Evolutionary conservation across 495 filamentous ascomycete species (phyloP), one percentile per base, ranked within the genome.

Genomic region (Podospora appendiculata): DNA sequence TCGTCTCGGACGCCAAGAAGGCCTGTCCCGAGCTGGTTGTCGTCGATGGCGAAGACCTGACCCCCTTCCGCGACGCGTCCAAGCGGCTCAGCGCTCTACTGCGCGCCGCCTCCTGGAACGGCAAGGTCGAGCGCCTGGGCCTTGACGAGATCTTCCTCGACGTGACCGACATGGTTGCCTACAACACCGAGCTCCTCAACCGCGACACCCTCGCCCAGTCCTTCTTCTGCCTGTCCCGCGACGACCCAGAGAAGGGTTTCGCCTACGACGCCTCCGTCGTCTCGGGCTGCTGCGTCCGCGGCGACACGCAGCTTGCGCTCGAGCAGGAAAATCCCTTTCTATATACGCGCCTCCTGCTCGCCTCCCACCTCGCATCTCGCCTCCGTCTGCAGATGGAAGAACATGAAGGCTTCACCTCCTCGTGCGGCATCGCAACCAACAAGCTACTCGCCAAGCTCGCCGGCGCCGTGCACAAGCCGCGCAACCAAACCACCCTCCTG

Each of bases 361-460:
- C 79, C 1, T 87, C 87, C 13, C 88, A 96, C 66, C 70, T 97
- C 36, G 86, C 88, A 3, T 67, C 71, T 8, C 77, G 89, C 64
- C 68, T 97, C 16, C 81, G 91, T 18, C 64, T 75, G 32, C 77
- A 77, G 53, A 75, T 97, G 8, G 87, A 93, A 48, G 71, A 84
- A 41, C 25, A 25, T 5, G 73, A 87, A n/a, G 89, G 89, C 4
- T 95, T 90, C 67, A 93, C 89, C 6, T 83, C 83, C 38, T 88
- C 90, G 0, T 89, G 87, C n/a, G 92, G 92, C 9, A 82, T 95
- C 3, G 83, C 89, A 2, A 95, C 88, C 5, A 89, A 83, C 45
- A 96, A 96, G 64, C 61, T 90, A 3, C 74, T 92, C 32, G 82
- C 87, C 33, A 97, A 97, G 63, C 72, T 97, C 32, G 88, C 83